Base-by-base conservation (phyloP, 345 rosid genomes). In the Pistacia atlantica region DNA sequence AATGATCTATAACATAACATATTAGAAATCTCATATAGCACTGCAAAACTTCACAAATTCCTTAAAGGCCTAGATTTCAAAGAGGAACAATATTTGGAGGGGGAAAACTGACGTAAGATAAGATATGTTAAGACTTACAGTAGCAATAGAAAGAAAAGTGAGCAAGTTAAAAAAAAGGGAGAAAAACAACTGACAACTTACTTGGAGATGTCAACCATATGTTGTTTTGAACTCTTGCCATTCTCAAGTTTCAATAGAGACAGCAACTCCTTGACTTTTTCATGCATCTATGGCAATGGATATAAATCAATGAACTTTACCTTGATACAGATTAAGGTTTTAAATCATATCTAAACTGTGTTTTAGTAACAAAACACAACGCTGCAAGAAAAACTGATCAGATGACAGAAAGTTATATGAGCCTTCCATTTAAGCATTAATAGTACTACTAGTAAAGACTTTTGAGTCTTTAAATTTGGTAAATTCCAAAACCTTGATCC, bases 251-350 rank as follows among this genome's bases (percentile, higher is more conserved):
- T 89, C 77, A 90, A 74, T 70, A 77, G 38, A 71, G 92, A 86
- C 55, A 83, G 86, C 80, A 93, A 75, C 80, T 90, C 92, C 88
- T 83, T 90, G 84, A 91, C 88, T 82, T 86, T 90, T 16, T 78
- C 82, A 84, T 80, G 87, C 79, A 92, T 88, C 99, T 95, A 81
- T 56, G 61, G 75, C 68, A 82, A 78, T n/a, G 54, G 61, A 69
- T 51, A 71, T 59, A 83, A 60, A 69, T 20, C 11, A 57, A 72
- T 33, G 38, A 35, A 42, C 37, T 78, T 55, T 42, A 57, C 64
- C 52, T 46, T 62, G 13, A 51, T 48, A 61, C 17, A 70, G 13
- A 69, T 31, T 25, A 52, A 35, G 31, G 38, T 52, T 71, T 48
- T 9, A 46, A 31, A 37, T 64, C 71, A 57, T 63, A 9, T 73